Conservation (phyloP, 177 flowering plant species). For the Vitis hybrid region DNA sequence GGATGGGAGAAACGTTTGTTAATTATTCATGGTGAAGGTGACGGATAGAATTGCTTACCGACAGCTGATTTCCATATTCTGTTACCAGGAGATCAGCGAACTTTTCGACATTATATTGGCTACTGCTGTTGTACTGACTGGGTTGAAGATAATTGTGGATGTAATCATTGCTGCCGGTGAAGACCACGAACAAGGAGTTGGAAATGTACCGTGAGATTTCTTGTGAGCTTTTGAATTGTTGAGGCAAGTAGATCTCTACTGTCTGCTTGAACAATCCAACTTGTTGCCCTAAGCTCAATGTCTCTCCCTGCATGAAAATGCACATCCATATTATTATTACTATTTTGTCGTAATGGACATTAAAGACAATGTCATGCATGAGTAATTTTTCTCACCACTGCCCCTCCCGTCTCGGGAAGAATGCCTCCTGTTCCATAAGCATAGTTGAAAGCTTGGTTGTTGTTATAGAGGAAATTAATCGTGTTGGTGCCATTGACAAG, state of each 20-base stretch:
- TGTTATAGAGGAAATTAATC: no score
- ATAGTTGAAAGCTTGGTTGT: not conserved
- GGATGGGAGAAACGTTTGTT: no score
- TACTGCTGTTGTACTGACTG: not conserved
- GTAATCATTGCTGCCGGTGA: not conserved
- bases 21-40: no score
- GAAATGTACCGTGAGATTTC: not conserved
- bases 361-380: fast-evolving
- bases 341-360: no score
- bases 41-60: not conserved
- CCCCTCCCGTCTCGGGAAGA: not conserved
- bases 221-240: not conserved
- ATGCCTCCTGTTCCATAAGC: not conserved
- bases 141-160: not conserved
- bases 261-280: not conserved
- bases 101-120: not conserved
- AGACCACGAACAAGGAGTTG: not conserved
- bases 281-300: not conserved
- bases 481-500: no score
- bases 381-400: not conserved
- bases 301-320: not conserved
- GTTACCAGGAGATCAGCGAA: not conserved
- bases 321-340: not conserved
- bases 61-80: not conserved
- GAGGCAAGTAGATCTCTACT: not conserved